Evolutionary conservation across 2,329 filamentous ascomycete genomes (phyloP), one percentile per base, ranked within the genome.

Genomic region (Fusarium longipes): DNA sequence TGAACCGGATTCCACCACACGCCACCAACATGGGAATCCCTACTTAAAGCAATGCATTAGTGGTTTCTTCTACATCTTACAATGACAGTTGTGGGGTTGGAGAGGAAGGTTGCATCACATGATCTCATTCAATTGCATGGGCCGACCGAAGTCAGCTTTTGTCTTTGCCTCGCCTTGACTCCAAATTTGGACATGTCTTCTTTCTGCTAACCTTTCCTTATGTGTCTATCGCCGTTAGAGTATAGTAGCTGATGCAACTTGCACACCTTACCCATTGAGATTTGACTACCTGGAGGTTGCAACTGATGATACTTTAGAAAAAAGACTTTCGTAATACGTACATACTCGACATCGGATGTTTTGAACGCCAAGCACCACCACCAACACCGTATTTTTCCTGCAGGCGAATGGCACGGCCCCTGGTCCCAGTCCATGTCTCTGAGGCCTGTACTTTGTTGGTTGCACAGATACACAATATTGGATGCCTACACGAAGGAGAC

Each of bases 261-360:
- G n/a, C n/a, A n/a, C n/a, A n/a, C n/a, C n/a, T n/a, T n/a, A n/a
- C n/a, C n/a, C n/a, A n/a, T n/a, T n/a, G n/a, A n/a, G n/a, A n/a
- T n/a, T n/a, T n/a, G n/a, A n/a, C n/a, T n/a, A n/a, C n/a, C n/a
- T n/a, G n/a, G n/a, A n/a, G n/a, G n/a, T n/a, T n/a, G n/a, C n/a
- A n/a, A n/a, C n/a, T n/a, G n/a, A n/a, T n/a, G n/a, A n/a, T n/a
- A n/a, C n/a, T n/a, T n/a, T n/a, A n/a, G n/a, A n/a, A n/a, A n/a
- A n/a, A n/a, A n/a, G n/a, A n/a, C 25, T 27, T 27, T 36, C 49
- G 38, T 22, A 14, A 30, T 27, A 52, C 38, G 49, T 52, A 27
- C 29, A 52, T 29, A 15, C 40, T 38, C 14, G 18, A 54, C 24
- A 54, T 54, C 40, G 18, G 24, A 53, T 45, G 30, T 54, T 53